A percentile compares a stretch with the other conserved stretches of the same genome.
Evolutionary conservation across 257 asterid genomes (phyloP).

Genomic region (Fraxinus excelsior): DNA sequence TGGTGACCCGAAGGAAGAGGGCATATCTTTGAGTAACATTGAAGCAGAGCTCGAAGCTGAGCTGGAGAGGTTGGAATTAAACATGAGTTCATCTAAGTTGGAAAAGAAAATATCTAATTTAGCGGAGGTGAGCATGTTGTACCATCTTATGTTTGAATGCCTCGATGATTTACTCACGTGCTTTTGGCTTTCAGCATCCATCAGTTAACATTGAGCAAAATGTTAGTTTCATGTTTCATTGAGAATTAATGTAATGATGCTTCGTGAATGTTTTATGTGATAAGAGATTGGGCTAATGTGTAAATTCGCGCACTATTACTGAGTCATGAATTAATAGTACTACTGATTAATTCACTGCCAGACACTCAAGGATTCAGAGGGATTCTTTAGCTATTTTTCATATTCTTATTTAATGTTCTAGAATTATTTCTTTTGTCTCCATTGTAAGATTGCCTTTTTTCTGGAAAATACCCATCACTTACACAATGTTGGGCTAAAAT

Average conservation of each 20-base stretch:
- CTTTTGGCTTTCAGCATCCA: slow-evolving; percentile 12
- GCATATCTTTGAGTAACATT: slow-evolving; percentile 66
- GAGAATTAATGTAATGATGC: neutral
- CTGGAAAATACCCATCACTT: neutral
- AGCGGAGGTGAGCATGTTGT: slow-evolving; percentile 52
- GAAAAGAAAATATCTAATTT: slow-evolving; percentile 42
- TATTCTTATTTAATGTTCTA: neutral
- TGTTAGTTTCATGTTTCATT: neutral
- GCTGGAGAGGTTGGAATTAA: slow-evolving; percentile 76
- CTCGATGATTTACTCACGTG: slow-evolving; percentile 1
- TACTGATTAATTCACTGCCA: neutral
- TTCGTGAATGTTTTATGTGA: neutral
- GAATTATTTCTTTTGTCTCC: neutral
- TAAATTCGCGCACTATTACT: neutral
- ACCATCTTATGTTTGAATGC: neutral
- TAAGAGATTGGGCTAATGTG: neutral
- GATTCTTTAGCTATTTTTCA: neutral
- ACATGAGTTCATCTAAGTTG: slow-evolving; percentile 54
- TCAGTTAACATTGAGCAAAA: neutral
- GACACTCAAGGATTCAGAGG: slow-evolving; percentile 1
- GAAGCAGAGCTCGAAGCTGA: slow-evolving; percentile 99
- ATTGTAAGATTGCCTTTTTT: neutral
- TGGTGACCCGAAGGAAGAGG: slow-evolving; percentile 47
- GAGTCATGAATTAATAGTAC: neutral
- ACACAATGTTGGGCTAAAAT: neutral